A percentile compares a stretch with the other conserved stretches of the same genome.
Evolutionary conservation across 306 rosid species (phyloP).

Genomic region (Ormosia semicastrata): DNA sequence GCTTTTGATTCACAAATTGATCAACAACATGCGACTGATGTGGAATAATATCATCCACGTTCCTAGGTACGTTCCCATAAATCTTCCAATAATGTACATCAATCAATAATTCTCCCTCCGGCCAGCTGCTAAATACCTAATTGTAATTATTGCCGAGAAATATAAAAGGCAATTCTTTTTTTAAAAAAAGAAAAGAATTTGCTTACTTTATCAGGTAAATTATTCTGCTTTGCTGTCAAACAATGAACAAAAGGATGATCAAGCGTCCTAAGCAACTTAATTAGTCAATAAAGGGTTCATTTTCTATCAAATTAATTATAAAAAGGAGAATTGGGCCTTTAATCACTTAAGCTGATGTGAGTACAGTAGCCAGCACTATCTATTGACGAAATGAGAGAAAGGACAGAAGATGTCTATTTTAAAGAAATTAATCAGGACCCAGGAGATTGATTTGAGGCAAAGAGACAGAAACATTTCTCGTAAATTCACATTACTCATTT

Average conservation of each 20-base stretch:
- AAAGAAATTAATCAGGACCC: neutral
- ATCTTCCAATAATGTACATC: neutral
- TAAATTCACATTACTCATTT: neutral
- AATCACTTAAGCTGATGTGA: neutral
- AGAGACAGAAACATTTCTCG: neutral
- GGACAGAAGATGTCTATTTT: neutral
- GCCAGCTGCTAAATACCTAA: conserved; percentile 26
- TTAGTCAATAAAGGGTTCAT: conserved; percentile 37
- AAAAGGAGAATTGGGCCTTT: neutral
- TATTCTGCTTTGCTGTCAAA: conserved; percentile 42
- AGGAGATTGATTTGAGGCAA: conserved; percentile 18
- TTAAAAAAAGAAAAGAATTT: conserved; percentile 25
- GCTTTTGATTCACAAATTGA: conserved; percentile 24
- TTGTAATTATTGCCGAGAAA: neutral
- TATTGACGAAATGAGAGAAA: neutral
- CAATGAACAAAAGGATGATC: conserved; percentile 28
- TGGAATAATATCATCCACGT: neutral
- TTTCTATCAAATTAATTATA: neutral
- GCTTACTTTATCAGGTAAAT: conserved; percentile 41
- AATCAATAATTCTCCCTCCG: conserved; percentile 9
- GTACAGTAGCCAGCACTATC: conserved; percentile 13
- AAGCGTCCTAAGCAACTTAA: conserved; percentile 38
- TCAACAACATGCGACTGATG: conserved; percentile 21
- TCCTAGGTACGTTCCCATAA: neutral
- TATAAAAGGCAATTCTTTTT: neutral